A percentile compares a stretch with the other conserved stretches of the same genome.
These are phyloP conservation scores for Naganishia vaughanmartiniae DNA, from an alignment of 768 basidiomycete genomes.

Conservation along the genomic window DNA sequence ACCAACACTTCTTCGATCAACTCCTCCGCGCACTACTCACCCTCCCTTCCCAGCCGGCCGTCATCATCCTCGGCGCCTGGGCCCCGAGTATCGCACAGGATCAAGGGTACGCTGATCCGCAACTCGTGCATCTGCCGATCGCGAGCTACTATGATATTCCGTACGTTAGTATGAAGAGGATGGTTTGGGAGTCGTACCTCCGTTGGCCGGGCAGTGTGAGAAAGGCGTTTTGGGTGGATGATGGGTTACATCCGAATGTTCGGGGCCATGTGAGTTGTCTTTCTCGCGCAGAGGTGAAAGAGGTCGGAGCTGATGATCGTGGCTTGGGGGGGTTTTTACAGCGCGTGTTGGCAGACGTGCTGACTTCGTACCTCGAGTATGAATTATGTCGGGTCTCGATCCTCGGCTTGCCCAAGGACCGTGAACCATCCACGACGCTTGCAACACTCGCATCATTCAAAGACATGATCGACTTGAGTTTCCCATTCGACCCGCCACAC, in stretches of 20 bases:
- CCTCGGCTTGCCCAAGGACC: conserved; percentile 40
- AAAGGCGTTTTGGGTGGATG: conserved; percentile 43
- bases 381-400: conserved; percentile 43
- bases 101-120: conserved; percentile 49
- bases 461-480: conserved; percentile 37
- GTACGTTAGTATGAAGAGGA: conserved; percentile 45
- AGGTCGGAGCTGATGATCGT: too few species aligned
- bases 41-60: conserved; percentile 45
- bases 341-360: conserved; percentile 46
- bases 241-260: conserved; percentile 48
- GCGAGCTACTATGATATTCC: conserved; percentile 49
- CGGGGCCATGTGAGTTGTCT: conserved; percentile 45
- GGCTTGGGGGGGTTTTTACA: too few species aligned
- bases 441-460: conserved; percentile 34
- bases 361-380: conserved; percentile 44
- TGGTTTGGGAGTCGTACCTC: conserved; percentile 47
- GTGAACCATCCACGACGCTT: conserved; percentile 32
- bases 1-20: conserved; percentile 49
- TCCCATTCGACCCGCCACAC: conserved; percentile 40
- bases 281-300: not conserved
- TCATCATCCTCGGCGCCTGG: conserved; percentile 49
- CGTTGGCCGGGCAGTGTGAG: conserved; percentile 42
- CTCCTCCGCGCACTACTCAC: conserved; percentile 48
- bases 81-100: conserved; percentile 44
- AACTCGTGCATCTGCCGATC: conserved; percentile 48